Conservation (phyloP, 164 flowering plant species). For the Kingdonia uniflora region DNA sequence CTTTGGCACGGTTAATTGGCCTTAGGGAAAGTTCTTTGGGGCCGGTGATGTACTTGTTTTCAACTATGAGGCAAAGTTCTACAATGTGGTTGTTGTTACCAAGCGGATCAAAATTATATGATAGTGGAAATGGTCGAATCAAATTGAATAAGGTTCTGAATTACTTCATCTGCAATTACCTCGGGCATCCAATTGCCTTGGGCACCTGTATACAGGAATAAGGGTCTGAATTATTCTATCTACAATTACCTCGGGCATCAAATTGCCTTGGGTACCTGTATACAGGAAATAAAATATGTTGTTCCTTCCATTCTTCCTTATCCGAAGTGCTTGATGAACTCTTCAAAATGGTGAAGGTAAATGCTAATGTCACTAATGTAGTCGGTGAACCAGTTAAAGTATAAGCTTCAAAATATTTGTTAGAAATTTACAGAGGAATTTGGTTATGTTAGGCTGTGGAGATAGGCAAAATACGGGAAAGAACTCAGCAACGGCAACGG, state of each 20-base stretch:
- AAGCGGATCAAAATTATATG: conserved; percentile 29
- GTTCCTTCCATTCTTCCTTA: conserved; percentile 97
- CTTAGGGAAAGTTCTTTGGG: not conserved
- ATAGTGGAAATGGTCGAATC: conserved; percentile 39
- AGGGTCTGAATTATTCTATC: no score
- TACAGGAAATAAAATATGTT: conserved; percentile 87
- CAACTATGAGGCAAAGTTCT: conserved; percentile 27
- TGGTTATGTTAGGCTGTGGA: conserved; percentile 22
- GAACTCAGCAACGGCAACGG: no score
- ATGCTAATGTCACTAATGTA: conserved; percentile 25
- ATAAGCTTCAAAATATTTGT: conserved; percentile 25
- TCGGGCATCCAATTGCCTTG: no score
- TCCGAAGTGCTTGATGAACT: conserved; percentile 97
- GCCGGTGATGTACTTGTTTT: conserved; percentile 3
- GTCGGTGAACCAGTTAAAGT: conserved; percentile 54
- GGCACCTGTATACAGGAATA: no score
- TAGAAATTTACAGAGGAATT: conserved; percentile 19
- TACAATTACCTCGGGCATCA: no score
- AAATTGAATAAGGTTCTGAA: conserved; percentile 44
- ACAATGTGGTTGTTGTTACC: conserved; percentile 52
- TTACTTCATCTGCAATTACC: conserved; percentile 75
- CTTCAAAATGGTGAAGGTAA: conserved; percentile 79
- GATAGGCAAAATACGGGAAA: no score
- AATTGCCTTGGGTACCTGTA: conserved; percentile 78
- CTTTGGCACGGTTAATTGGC: conserved; percentile 1